Evolutionary conservation across 768 basidiomycete species (phyloP).

Genomic region (Clathrus columnatus): DNA sequence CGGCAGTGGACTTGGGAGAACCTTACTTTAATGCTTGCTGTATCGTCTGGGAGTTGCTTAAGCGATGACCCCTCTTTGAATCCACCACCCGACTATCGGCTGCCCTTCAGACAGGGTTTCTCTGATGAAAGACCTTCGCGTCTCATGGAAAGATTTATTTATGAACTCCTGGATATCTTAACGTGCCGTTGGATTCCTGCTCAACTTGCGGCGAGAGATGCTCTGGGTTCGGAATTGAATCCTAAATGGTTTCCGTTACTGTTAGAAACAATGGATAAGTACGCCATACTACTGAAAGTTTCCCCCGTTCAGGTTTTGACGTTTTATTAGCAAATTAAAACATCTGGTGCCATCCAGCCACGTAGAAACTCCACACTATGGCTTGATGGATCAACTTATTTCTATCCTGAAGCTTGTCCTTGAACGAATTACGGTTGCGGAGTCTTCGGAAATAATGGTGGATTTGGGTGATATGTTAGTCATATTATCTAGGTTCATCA

Average conservation of each 20-base stretch:
- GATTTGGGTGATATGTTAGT: conserved; percentile 30
- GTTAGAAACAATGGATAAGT: conserved; percentile 69
- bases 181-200: conserved; percentile 53
- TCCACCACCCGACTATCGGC: conserved; percentile 2
- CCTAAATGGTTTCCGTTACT: conserved; percentile 59
- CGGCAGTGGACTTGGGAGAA: conserved; percentile 80
- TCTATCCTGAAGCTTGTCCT: conserved; percentile 67
- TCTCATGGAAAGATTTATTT: conserved; percentile 57
- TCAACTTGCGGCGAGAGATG: conserved; percentile 74
- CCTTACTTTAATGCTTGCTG: conserved; percentile 66
- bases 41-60: conserved; percentile 60
- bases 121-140: conserved; percentile 26
- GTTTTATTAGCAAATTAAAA: no score
- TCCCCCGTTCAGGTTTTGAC: background rate
- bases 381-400: conserved; percentile 42
- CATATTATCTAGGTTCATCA: conserved; percentile 55
- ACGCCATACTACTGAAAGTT: conserved; percentile 21
- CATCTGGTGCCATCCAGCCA: no score
- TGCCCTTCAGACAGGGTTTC: conserved; percentile 1
- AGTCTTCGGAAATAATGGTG: conserved; percentile 47
- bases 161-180: conserved; percentile 59
- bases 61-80: conserved; percentile 29
- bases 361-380: no score
- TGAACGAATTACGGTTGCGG: conserved; percentile 55
- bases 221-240: conserved; percentile 71